Conservation (phyloP, 768 basidiomycete genomes). For the Neoboletus brunneissimus region DNA sequence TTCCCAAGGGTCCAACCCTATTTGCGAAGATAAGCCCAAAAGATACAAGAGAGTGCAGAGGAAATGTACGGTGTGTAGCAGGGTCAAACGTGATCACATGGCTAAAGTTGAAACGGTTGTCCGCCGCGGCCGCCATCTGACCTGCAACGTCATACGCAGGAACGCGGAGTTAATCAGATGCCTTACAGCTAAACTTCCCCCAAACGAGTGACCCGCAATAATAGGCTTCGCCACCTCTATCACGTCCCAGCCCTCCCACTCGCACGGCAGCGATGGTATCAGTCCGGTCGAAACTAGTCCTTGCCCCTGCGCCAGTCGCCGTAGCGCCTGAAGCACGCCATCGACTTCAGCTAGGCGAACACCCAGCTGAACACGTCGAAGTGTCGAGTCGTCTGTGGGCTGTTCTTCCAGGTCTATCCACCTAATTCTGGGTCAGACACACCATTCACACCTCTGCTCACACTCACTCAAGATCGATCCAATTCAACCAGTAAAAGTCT, state of each 20-base stretch:
- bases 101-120: constrained; percentile 23
- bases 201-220: constrained; percentile 34
- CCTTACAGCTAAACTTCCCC: constrained; percentile 31
- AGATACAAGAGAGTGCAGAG: constrained; percentile 9
- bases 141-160: neutral
- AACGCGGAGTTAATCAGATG: neutral
- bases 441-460: neutral
- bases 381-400: constrained; percentile 33
- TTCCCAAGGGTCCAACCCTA: constrained; percentile 30
- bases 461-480: constrained; percentile 27
- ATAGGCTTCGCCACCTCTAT: constrained; percentile 22
- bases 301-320: neutral
- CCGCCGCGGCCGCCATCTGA: constrained; percentile 27
- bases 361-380: constrained; percentile 30
- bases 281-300: neutral
- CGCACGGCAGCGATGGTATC: neutral
- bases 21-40: constrained; percentile 9
- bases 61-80: constrained; percentile 24
- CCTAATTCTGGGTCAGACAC: constrained; percentile 5
- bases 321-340: constrained; percentile 23
- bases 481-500: constrained; percentile 35
- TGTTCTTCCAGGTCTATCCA: constrained; percentile 33
- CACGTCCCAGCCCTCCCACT: constrained; percentile 21
- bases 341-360: constrained; percentile 41
- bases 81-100: constrained; percentile 31